Evolutionary conservation across 768 basidiomycete species (phyloP), one percentile per base, ranked within the genome.

Genomic region (Pleurotus citrinopileatus): DNA sequence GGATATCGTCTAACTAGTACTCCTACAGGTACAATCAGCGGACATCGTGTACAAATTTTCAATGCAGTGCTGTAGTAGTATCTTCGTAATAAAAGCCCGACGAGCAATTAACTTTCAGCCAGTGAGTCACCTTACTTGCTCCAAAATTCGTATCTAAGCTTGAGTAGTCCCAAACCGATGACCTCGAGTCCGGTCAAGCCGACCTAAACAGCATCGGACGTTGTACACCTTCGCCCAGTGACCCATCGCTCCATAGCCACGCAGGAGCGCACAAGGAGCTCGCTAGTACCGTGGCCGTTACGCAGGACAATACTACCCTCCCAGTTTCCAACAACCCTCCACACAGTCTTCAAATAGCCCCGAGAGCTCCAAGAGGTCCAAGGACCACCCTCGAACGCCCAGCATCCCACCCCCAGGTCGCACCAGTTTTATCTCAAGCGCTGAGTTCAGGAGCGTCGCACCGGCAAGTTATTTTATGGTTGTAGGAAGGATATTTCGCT

Each of bases 381-480:
- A 9, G 32, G 32, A 34, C n/a, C 32, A 34, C 19, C 43, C 10
- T 44, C 43, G 22, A 9, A 44, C 22, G 20, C 17, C 43, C 7
- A 19, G 7, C 12, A 23, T 44, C 43, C 43, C 6, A 19, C 10
- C 43, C 10, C 17, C 19, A 13, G 38, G 8, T n/a, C 6, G 38
- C 38, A 20, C 38, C 38, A 6, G 38, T 20, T n/a, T n/a, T 20
- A 7, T 25, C 43, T 8, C 43, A 44, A 25, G 48, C 53, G 26
- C 34, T 56, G 46, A 57, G 52, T 37, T 54, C 60, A 12, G n/a
- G 43, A 6, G 20, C 29, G 20, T 61, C 56, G 2, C 58, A 59
- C 34, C 36, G 38, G 56, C 55, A 15, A 1, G 54, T 55, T 19
- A 9, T 25, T 22, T 4, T 12, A 26, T 12, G 3, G 4, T 22